A percentile compares a stretch with the other conserved stretches of the same genome.
These are phyloP conservation scores for Colletotrichum simmondsii DNA, from an alignment of 2,329 filamentous ascomycete genomes.

Conservation along the genomic window DNA sequence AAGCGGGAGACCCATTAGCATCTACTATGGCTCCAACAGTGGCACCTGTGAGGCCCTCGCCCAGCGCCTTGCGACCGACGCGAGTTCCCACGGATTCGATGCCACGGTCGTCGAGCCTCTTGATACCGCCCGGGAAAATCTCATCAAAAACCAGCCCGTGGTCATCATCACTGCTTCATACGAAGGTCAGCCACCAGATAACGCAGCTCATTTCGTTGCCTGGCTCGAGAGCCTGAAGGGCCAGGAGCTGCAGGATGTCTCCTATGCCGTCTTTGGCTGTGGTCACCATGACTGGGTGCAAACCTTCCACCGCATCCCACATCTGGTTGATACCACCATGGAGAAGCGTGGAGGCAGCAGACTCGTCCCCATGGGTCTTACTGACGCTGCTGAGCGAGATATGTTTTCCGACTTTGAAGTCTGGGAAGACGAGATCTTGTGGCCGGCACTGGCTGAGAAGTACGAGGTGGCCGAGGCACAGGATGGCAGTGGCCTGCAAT, in stretches of 20 bases:
- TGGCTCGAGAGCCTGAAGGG: constrained; percentile 66
- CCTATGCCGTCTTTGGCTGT: constrained; percentile 76
- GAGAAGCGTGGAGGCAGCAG: constrained; percentile 46
- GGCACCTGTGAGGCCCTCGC: constrained; percentile 77
- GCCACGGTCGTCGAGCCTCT: constrained; percentile 62
- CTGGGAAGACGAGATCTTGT: constrained; percentile 71
- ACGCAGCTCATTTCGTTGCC: constrained; percentile 71
- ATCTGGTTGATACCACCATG: constrained; percentile 66
- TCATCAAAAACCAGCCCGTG: constrained; percentile 67
- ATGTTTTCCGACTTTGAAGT: constrained; percentile 75
- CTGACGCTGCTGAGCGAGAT: constrained; percentile 71
- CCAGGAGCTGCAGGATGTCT: constrained; percentile 62
- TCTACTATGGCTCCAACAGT: constrained; percentile 76
- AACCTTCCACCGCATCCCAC: constrained; percentile 77
- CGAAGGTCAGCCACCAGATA: constrained; percentile 77
- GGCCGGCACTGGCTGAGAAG: constrained; percentile 60
- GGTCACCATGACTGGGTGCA: constrained; percentile 65
- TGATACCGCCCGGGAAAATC: constrained; percentile 65
- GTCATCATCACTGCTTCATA: constrained; percentile 75
- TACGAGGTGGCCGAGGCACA: constrained; percentile 57
- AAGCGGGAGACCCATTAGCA: constrained; percentile 57
- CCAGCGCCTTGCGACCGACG: constrained; percentile 66
- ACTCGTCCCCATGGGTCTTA: constrained; percentile 59
- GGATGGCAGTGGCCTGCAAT: constrained; percentile 25
- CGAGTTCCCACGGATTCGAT: constrained; percentile 64